phyloP scores from a whole-genome alignment of 345 rosid species.

The Capsella bursapastoris region DNA sequence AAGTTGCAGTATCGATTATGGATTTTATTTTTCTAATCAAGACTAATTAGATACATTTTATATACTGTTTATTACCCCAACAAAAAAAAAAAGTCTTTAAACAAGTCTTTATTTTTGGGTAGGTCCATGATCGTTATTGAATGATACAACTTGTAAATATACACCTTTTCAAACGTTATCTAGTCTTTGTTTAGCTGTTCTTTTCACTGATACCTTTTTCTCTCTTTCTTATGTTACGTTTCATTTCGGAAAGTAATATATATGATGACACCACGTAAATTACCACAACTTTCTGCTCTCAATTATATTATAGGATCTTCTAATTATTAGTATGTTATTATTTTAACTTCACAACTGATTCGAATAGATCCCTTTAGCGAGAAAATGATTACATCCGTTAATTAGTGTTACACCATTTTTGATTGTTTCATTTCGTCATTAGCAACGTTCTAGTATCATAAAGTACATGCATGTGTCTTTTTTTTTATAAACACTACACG shows the following conservation, averaged over 20 bases:
- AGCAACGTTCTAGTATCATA: conserved; percentile 12
- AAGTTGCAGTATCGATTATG: no score
- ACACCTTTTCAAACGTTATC: conserved; percentile 4
- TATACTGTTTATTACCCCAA: no score
- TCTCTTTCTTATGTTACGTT: conserved; percentile 18
- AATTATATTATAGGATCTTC: not conserved
- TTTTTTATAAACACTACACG: not conserved
- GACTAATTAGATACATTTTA: no score
- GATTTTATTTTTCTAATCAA: no score
- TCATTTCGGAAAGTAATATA: conserved; percentile 19
- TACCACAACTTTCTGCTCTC: conserved; percentile 2
- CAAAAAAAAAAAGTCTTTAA: not conserved
- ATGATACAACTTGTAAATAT: conserved; percentile 16
- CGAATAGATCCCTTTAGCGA: not conserved
- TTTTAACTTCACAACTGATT: conserved; percentile 13
- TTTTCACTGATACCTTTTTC: conserved; percentile 10
- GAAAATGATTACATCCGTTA: not conserved
- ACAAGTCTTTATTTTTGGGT: not conserved
- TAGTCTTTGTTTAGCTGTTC: conserved; percentile 12
- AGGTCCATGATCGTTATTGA: conserved; percentile 30
- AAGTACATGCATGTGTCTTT: not conserved
- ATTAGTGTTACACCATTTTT: not conserved
- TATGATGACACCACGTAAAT: conserved; percentile 25
- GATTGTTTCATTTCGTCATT: conserved; percentile 6
- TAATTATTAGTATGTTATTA: conserved; percentile 16